Base-by-base conservation (phyloP, 495 filamentous ascomycete genomes). In the Recurvomyces mirabilis region DNA sequence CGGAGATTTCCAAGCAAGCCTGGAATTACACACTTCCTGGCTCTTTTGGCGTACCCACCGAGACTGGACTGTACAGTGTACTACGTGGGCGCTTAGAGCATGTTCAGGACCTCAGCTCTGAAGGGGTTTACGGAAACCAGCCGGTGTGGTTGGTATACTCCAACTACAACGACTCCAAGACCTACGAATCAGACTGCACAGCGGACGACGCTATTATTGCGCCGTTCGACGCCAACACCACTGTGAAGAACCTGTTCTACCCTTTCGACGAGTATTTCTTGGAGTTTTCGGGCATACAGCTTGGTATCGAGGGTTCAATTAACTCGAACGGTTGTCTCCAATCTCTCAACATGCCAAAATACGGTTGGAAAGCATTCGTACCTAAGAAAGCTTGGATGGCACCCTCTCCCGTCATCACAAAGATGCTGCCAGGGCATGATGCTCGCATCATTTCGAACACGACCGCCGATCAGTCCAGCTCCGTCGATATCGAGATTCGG, bases 31-130 rank as follows among this genome's bases (percentile, higher is more conserved):
- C 67, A 11, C 67, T 75, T 0, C 67, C 68, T 10, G 78, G 77
- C 15, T 79, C 73, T 20, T 60, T 66, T 18, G 66, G 62, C 0
- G 63, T 70, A 0, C 62, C 67, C 0, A 82, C 81, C 5, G 77
- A 81, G 50, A 73, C 70, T 7, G 81, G 81, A 10, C 68, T 85
- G 53, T 85, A 78, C 78, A 80, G 77, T 43, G 68, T 79, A 24
- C 46, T 72, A 25, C 69, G 81, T 14, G 70, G 68, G 13, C 57
- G 63, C 17, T 71, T 69, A 36, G 59, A 62, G 0, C 61, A 52
- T 15, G 51, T 72, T 10, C 79, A 84, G 53, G 65, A 77, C 41
- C 60, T 77, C 14, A 46, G 28, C 10, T 53, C 50, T 19, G 52
- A 61, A 18, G 66, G 62, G 37, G 19, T 54, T 47, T 40, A 32